These are phyloP conservation scores for Penicillium paxilli DNA, from an alignment of 495 filamentous ascomycete genomes.

Conservation along the genomic window DNA sequence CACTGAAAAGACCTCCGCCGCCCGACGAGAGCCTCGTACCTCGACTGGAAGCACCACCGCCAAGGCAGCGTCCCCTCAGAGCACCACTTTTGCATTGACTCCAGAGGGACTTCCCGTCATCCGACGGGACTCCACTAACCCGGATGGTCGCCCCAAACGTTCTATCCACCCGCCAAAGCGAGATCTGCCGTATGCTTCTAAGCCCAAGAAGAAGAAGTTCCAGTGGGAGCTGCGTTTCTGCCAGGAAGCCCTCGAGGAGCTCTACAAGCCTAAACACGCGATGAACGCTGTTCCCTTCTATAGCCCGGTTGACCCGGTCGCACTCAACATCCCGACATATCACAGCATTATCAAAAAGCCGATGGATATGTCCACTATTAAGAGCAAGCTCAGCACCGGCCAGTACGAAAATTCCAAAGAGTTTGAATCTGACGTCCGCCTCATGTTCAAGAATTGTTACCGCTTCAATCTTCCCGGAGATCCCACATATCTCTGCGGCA, in stretches of 20 bases:
- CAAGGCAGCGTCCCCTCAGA: conserved; percentile 50
- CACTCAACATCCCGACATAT: conserved; percentile 90
- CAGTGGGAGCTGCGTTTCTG: conserved; percentile 88
- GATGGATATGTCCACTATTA: conserved; percentile 86
- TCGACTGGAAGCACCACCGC: conserved; percentile 36
- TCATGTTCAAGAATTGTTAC: conserved; percentile 87
- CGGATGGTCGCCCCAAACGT: conserved; percentile 81
- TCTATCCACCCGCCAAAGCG: conserved; percentile 92
- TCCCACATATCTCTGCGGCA: conserved; percentile 66
- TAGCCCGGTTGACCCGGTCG: conserved; percentile 86
- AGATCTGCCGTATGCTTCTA: conserved; percentile 80
- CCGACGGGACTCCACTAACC: conserved; percentile 78
- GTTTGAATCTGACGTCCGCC: conserved; percentile 76
- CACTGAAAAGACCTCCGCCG: conserved; percentile 48
- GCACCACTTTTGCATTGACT: conserved; percentile 75
- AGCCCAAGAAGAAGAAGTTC: conserved; percentile 90
- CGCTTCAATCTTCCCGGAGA: conserved; percentile 87
- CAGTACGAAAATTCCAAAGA: conserved; percentile 82
- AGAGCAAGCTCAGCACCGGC: conserved; percentile 72
- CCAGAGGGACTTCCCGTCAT: conserved; percentile 88
- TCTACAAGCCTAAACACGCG: conserved; percentile 72
- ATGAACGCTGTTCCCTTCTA: conserved; percentile 69
- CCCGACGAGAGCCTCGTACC: conserved; percentile 55
- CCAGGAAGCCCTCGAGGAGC: conserved; percentile 74
- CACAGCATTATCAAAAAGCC: conserved; percentile 92